Percentiles rank a stretch among this genome's conserved stretches.
Conservation (phyloP, 2,329 filamentous ascomycete species). For the Fusarium burgessii region DNA sequence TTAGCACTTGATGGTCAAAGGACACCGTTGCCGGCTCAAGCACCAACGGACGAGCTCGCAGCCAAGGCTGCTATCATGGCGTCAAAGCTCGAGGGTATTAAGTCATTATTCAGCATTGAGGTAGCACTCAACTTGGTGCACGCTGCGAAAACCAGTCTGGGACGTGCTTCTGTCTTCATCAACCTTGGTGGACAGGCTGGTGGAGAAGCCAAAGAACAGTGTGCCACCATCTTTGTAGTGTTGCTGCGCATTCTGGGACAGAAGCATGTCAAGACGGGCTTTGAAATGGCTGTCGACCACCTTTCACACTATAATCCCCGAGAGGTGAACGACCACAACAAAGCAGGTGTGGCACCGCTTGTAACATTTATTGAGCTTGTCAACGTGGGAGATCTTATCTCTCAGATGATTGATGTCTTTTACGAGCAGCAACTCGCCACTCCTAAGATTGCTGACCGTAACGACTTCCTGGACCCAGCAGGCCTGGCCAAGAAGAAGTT, state of each 20-base stretch:
- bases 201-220: slow-evolving; percentile 87
- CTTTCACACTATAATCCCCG: slow-evolving; percentile 92
- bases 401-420: slow-evolving; percentile 99
- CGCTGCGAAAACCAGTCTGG: slow-evolving; percentile 86
- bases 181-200: slow-evolving; percentile 82
- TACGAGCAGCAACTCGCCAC: slow-evolving; percentile 94
- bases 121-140: slow-evolving; percentile 92
- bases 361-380: slow-evolving; percentile 97
- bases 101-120: slow-evolving; percentile 95
- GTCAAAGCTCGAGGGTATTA: slow-evolving; percentile 92
- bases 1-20: slow-evolving; percentile 55
- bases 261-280: slow-evolving; percentile 90
- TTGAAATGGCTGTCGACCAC: slow-evolving; percentile 92
- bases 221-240: slow-evolving; percentile 86
- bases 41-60: slow-evolving; percentile 89
- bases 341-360: slow-evolving; percentile 84
- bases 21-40: slow-evolving; percentile 67
- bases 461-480: slow-evolving; percentile 93
- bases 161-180: slow-evolving; percentile 86
- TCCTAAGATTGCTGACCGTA: slow-evolving; percentile 85
- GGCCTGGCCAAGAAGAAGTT: slow-evolving; percentile 98
- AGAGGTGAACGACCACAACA: slow-evolving; percentile 77
- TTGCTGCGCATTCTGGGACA: slow-evolving; percentile 87
- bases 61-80: slow-evolving; percentile 99
- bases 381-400: slow-evolving; percentile 96